These are phyloP conservation scores for Fistulifera pelliculosa DNA, from an alignment of 108 stramenopile species.

Conservation along the genomic window DNA sequence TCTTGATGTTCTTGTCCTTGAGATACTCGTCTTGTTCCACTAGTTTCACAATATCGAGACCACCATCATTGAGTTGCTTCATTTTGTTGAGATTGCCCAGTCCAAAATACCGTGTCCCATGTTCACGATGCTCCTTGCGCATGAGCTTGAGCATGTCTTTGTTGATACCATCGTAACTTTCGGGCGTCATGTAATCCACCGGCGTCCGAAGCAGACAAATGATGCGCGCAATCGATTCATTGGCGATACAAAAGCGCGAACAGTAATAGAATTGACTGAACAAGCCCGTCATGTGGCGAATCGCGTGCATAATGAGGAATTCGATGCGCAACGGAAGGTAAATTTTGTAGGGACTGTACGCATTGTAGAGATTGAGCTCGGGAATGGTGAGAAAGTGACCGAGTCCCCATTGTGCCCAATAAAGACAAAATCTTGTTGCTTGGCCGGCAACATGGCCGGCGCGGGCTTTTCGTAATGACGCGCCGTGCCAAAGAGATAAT, in stretches of 20 bases:
- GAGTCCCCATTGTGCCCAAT: slow-evolving; percentile 67
- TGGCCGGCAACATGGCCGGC: slow-evolving; percentile 33
- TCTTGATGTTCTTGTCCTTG: slow-evolving; percentile 51
- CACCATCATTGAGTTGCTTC: slow-evolving; percentile 71
- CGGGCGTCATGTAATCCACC: slow-evolving; percentile 48
- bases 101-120: slow-evolving; percentile 51
- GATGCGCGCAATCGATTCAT: slow-evolving; percentile 46
- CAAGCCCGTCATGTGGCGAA: slow-evolving; percentile 25
- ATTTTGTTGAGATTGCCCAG: slow-evolving; percentile 71
- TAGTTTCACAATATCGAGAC: slow-evolving; percentile 50
- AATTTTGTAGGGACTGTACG: slow-evolving; percentile 38
- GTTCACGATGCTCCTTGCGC: slow-evolving; percentile 29
- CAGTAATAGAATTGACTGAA: slow-evolving; percentile 29
- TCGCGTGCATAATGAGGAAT: slow-evolving; percentile 35
- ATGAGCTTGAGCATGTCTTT: slow-evolving; percentile 53
- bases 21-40: slow-evolving; percentile 46
- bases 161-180: slow-evolving; percentile 37
- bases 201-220: slow-evolving; percentile 55
- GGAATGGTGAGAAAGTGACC: slow-evolving; percentile 58
- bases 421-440: slow-evolving; percentile 59
- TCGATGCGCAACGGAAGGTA: slow-evolving; percentile 48
- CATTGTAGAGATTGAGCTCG: slow-evolving; percentile 46
- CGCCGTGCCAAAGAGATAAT: slow-evolving; percentile 47
- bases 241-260: slow-evolving; percentile 48
- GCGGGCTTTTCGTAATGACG: slow-evolving; percentile 47